phyloP scores from a whole-genome alignment of 1,284 basidiomycete species.

The Cutaneotrichosporon daszewskae region DNA sequence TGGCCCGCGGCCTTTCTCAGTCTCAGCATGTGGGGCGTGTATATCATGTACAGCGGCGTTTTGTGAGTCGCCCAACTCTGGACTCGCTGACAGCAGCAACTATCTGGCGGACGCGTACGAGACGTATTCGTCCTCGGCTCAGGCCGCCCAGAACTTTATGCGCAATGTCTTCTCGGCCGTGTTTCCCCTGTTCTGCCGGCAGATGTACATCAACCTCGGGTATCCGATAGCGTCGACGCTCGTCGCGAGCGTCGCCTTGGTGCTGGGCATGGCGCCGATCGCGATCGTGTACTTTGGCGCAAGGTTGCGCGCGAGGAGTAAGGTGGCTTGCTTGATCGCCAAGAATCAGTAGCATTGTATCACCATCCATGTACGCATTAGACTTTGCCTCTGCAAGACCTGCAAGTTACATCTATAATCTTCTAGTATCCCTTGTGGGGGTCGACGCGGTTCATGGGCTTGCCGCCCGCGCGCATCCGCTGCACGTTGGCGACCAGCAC shows the following conservation, averaged over 20 bases:
- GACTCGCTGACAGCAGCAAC: conserved; percentile 20
- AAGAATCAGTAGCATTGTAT: no score
- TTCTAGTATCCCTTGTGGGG: conserved; percentile 41
- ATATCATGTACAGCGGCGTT: conserved; percentile 37
- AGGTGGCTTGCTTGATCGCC: no score
- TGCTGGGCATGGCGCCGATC: conserved; percentile 37
- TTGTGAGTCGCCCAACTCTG: conserved; percentile 27
- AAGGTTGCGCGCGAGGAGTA: conserved; percentile 35
- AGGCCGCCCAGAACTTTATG: conserved; percentile 43
- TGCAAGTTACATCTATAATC: not conserved
- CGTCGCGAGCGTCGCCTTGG: conserved; percentile 36
- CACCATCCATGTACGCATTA: no score
- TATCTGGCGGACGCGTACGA: conserved; percentile 46
- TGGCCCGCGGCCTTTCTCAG: conserved; percentile 32
- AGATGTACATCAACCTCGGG: conserved; percentile 41
- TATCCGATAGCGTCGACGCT: conserved; percentile 41
- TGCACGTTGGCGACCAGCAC: conserved; percentile 46
- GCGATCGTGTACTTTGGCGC: conserved; percentile 41
- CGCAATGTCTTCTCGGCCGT: conserved; percentile 38
- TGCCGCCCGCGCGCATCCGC: conserved; percentile 31
- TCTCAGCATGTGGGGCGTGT: conserved; percentile 34
- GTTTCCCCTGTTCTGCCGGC: conserved; percentile 40
- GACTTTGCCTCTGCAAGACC: no score
- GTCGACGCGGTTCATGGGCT: conserved; percentile 40
- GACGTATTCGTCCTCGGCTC: conserved; percentile 44